Base-by-base conservation (phyloP, 805 yeast species). In the Monosporozyma aerobia region DNA sequence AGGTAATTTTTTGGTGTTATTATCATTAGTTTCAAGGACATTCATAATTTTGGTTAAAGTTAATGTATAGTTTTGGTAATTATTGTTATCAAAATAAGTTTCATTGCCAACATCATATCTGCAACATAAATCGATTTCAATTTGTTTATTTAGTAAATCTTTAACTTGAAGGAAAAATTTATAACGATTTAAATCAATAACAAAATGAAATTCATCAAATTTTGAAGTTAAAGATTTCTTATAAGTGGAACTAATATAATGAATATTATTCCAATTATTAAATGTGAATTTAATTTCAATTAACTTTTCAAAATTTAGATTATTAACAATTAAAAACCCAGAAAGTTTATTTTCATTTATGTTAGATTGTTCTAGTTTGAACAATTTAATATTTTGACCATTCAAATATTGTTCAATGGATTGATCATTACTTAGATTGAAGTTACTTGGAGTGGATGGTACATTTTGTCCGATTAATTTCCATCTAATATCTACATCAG, bases 71-170 rank as follows among this genome's bases (percentile, higher is more conserved):
- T 69, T 69, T n/a, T 65, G 59, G 48, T 65, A 64, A 48, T 66
- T 62, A 50, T 69, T 69, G 48, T 69, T 69, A 53, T 69, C 72
- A 53, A 65, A 69, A 48, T 60, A 68, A 2, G 69, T 66, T 50
- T 66, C 68, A 35, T 60, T 59, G 51, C 60, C 62, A 4, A 67
- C 71, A 54, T 68, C 65, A 52, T 69, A 69, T 10, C 65, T 54
- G 48, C 68, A 66, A 52, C 71, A 67, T 35, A 69, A 50, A 19
- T 64, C 63, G n/a, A 67, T 56, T 16, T 56, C 56, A 27, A 65
- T 48, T 6, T 57, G 55, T 5, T 41, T 45, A 41, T 54, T 48
- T n/a, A 64, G 45, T 30, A 63, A 48, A 48, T 60, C 60, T 44
- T 59, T 60, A 14, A 61, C 55, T 35, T 59, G 59, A 49, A 65